phyloP scores from a whole-genome alignment of 2,329 filamentous ascomycete genomes.

The Nigrospora sphaerica region DNA sequence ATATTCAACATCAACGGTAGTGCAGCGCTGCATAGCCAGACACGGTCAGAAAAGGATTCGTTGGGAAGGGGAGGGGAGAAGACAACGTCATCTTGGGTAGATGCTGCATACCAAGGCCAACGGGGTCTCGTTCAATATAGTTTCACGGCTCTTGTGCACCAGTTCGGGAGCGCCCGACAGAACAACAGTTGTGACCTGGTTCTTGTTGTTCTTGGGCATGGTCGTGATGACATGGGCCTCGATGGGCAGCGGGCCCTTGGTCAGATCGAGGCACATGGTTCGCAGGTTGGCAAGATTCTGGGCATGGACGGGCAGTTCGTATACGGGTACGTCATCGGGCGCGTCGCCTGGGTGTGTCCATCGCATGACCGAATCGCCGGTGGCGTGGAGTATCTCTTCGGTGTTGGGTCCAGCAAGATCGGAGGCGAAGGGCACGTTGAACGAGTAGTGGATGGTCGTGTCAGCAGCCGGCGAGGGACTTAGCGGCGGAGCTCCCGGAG shows the following conservation, averaged over 20 bases:
- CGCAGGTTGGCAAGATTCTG: slow-evolving; percentile 77
- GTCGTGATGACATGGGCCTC: slow-evolving; percentile 81
- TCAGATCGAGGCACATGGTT: slow-evolving; percentile 75
- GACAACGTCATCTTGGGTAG: slow-evolving; percentile 10
- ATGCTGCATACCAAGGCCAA: slow-evolving; percentile 72
- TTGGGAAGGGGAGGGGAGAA: slow-evolving; percentile 10
- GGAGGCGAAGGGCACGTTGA: slow-evolving; percentile 94
- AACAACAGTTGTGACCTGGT: slow-evolving; percentile 78
- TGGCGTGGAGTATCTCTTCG: slow-evolving; percentile 92
- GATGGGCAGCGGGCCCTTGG: slow-evolving; percentile 61
- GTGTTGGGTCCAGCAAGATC: slow-evolving; percentile 87
- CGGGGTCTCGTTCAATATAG: slow-evolving; percentile 84
- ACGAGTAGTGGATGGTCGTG: slow-evolving; percentile 81
- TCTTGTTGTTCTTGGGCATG: slow-evolving; percentile 64
- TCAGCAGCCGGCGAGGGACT: slow-evolving; percentile 66
- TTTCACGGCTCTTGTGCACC: slow-evolving; percentile 83
- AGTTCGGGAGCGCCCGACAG: slow-evolving; percentile 82
- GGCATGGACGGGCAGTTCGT: slow-evolving; percentile 86
- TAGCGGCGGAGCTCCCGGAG: slow-evolving; percentile 45
- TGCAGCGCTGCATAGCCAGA: slow-evolving; percentile 62
- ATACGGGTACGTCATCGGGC: slow-evolving; percentile 73
- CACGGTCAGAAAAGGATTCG: slow-evolving; percentile 14
- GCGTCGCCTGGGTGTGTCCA: slow-evolving; percentile 92
- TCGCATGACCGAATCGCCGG: slow-evolving; percentile 74
- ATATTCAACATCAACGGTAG: slow-evolving; percentile 88